A percentile compares a stretch with the other conserved stretches of the same genome.
phyloP scores from a whole-genome alignment of 140 eudicot species.

The Oenanthe javanica region DNA sequence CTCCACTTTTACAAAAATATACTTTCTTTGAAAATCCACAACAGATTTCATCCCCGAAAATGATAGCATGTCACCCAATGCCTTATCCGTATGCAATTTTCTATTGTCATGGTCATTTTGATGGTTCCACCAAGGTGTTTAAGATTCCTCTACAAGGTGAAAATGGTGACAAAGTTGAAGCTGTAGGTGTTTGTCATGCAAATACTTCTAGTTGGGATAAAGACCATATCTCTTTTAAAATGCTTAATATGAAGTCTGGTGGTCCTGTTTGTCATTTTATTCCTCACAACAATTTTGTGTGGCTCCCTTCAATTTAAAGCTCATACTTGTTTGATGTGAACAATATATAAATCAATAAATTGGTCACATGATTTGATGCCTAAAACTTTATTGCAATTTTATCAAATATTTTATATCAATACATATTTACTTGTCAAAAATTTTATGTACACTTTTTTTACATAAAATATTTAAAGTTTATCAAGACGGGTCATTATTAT shows the following conservation, averaged over 20 bases:
- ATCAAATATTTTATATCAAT: too few relatives aligned
- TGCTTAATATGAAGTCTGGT: slow-evolving; percentile 43
- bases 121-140: slow-evolving; percentile 39
- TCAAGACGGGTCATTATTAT: too few relatives aligned
- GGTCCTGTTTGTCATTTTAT: slow-evolving; percentile 69
- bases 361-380: not conserved
- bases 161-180: slow-evolving; percentile 49
- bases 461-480: too few relatives aligned
- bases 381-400: too few relatives aligned
- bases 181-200: slow-evolving; percentile 65
- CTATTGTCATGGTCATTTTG: slow-evolving; percentile 57
- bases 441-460: too few relatives aligned
- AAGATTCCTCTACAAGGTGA: slow-evolving; percentile 48
- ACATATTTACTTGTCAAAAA: too few relatives aligned
- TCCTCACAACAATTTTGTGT: slow-evolving; percentile 61
- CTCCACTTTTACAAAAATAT: slow-evolving; percentile 40
- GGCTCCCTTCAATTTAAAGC: slow-evolving; percentile 25
- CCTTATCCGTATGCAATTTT: slow-evolving; percentile 78
- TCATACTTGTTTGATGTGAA: not conserved
- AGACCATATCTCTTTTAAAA: slow-evolving; percentile 51
- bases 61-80: slow-evolving; percentile 72
- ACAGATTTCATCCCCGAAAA: slow-evolving; percentile 28
- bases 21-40: slow-evolving; percentile 33
- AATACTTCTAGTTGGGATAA: slow-evolving; percentile 54
- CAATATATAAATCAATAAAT: not conserved